Evolutionary conservation across 345 rosid genomes (phyloP).

Genomic region (Ricinus communis): DNA sequence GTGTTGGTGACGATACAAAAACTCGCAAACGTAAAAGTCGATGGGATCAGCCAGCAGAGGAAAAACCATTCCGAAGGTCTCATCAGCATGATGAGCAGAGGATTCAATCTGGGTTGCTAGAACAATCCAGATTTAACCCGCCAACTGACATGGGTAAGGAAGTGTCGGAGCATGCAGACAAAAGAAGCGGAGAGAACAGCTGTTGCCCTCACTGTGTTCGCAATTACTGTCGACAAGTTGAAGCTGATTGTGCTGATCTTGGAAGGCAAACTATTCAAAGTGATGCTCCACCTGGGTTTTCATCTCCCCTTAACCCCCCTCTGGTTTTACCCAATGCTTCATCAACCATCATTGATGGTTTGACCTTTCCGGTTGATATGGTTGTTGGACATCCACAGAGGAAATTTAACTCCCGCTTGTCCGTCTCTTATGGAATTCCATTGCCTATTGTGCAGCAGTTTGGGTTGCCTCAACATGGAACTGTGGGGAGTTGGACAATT

Average conservation of each 20-base stretch:
- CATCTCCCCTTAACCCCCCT: constrained; percentile 41
- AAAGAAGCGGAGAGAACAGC: constrained; percentile 19
- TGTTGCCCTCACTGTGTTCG: constrained; percentile 18
- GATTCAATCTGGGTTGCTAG: constrained; percentile 25
- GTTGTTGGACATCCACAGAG: constrained; percentile 51
- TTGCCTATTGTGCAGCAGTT: constrained; percentile 56
- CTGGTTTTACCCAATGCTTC: constrained; percentile 37
- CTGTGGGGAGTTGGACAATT: constrained; percentile 51
- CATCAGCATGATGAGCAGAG: constrained; percentile 36
- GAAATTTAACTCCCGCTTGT: constrained; percentile 59
- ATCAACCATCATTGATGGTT: constrained; percentile 26
- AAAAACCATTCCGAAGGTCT: constrained; percentile 27
- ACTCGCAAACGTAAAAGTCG: constrained; percentile 92
- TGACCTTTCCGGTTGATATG: constrained; percentile 32
- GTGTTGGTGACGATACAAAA: constrained; percentile 35
- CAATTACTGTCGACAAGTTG: constrained; percentile 27
- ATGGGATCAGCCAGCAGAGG: constrained; percentile 86
- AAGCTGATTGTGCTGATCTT: constrained; percentile 19
- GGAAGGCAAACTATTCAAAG: constrained; percentile 44
- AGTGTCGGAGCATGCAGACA: constrained; percentile 19
- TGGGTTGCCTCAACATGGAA: constrained; percentile 53
- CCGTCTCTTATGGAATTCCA: constrained; percentile 89
- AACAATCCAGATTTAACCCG: constrained; percentile 24
- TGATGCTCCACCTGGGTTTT: constrained; percentile 88
- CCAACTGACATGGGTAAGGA: constrained; percentile 17